Evolutionary conservation across 2,329 filamentous ascomycete genomes (phyloP).

Genomic region (Chrysoporthe austroafricana): DNA sequence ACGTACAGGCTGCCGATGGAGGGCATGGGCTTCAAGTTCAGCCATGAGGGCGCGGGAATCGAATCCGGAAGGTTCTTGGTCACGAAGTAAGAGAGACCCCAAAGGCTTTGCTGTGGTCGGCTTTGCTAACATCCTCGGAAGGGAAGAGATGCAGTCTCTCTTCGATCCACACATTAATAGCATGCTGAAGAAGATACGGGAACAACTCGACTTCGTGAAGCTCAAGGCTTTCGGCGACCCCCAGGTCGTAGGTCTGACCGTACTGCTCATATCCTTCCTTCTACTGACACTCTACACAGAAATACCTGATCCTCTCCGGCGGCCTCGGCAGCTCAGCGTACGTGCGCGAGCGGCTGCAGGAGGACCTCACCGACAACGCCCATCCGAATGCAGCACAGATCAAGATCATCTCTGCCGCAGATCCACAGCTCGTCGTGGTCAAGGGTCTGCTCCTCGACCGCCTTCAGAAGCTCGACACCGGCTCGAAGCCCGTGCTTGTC

Average conservation of each 20-base stretch:
- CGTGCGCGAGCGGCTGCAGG: constrained; percentile 47
- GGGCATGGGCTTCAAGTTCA: constrained; percentile 46
- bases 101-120: neutral
- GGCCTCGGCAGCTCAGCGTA: constrained; percentile 52
- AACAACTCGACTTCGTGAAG: constrained; percentile 46
- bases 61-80: constrained; percentile 47
- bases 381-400: constrained; percentile 43
- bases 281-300: constrained; percentile 34
- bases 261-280: no score
- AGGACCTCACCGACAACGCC: constrained; percentile 38
- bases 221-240: constrained; percentile 35
- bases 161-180: constrained; percentile 48
- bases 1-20: constrained; percentile 49
- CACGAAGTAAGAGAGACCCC: constrained; percentile 38
- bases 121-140: constrained; percentile 30
- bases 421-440: constrained; percentile 59
- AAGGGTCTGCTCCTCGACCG: constrained; percentile 57
- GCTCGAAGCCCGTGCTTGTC: constrained; percentile 46
- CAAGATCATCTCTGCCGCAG: constrained; percentile 48
- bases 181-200: constrained; percentile 44
- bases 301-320: constrained; percentile 49
- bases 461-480: constrained; percentile 50
- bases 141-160: constrained; percentile 47
- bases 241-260: constrained; percentile 39
- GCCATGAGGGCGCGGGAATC: constrained; percentile 42